Evolutionary conservation across 805 yeast species (phyloP).

Genomic region (Kazachstania bromeliacearum): DNA sequence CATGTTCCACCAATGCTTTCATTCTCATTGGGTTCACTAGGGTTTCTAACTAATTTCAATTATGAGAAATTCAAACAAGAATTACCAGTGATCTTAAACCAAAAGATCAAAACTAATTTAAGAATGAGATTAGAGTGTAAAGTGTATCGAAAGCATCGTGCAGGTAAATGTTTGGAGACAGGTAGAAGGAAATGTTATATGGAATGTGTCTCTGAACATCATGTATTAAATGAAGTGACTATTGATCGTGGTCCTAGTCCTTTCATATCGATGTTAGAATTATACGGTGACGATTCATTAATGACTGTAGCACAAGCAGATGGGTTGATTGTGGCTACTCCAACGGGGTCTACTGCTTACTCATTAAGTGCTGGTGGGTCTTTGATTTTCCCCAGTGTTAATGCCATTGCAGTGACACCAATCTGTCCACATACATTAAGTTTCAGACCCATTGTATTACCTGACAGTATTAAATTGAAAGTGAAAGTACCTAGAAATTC

Average conservation of each 20-base stretch:
- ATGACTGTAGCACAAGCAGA: slow-evolving; percentile 88
- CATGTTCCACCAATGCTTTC: slow-evolving; percentile 85
- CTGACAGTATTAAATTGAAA: slow-evolving; percentile 80
- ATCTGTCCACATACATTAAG: slow-evolving; percentile 91
- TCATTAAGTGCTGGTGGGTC: slow-evolving; percentile 92
- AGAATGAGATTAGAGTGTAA: slow-evolving; percentile 83
- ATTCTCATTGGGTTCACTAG: slow-evolving; percentile 81
- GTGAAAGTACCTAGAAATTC: slow-evolving; percentile 74
- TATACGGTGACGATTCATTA: slow-evolving; percentile 77
- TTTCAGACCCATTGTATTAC: slow-evolving; percentile 81
- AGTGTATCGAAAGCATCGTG: slow-evolving; percentile 38
- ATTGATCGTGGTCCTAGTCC: slow-evolving; percentile 92
- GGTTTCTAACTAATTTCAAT: slow-evolving; percentile 78
- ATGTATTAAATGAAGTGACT: slow-evolving; percentile 79
- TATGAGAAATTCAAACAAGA: slow-evolving; percentile 59
- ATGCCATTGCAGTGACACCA: slow-evolving; percentile 85
- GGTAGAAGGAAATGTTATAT: slow-evolving; percentile 33
- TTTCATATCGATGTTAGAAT: slow-evolving; percentile 75
- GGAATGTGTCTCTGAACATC: slow-evolving; percentile 43
- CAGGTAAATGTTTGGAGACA: slow-evolving; percentile 33
- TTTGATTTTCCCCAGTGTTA: slow-evolving; percentile 86
- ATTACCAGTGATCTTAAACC: slow-evolving; percentile 47
- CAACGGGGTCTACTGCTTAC: slow-evolving; percentile 93
- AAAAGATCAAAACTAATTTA: slow-evolving; percentile 67
- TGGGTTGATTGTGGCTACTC: slow-evolving; percentile 84